Evolutionary conservation across 129 eudicot species (phyloP).

Genomic region (Rutidosis leptorrhynchoides): DNA sequence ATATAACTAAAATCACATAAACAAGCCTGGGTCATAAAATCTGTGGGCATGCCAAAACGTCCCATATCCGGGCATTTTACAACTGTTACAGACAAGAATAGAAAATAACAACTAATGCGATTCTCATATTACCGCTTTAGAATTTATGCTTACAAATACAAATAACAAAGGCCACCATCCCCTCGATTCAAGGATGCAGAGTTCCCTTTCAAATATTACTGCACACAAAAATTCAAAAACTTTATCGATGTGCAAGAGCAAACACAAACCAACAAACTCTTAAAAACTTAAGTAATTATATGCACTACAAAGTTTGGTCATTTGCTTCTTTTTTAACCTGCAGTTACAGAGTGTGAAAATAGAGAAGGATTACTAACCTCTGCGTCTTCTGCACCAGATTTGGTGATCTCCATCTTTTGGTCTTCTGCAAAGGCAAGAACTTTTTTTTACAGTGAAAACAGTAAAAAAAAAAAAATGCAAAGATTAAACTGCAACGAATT

Average conservation of each 20-base stretch:
- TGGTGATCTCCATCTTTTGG: conserved; percentile 47
- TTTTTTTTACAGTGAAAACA: no score
- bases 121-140: conserved; percentile 32
- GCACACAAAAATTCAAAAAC: conserved; percentile 15
- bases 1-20: conserved; percentile 24
- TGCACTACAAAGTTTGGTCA: not conserved
- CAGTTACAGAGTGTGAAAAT: not conserved
- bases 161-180: conserved; percentile 26
- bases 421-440: conserved; percentile 30
- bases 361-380: conserved; percentile 30
- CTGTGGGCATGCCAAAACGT: conserved; percentile 23
- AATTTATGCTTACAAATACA: conserved; percentile 31
- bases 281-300: no score
- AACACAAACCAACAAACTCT: not conserved
- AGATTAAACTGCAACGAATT: not conserved
- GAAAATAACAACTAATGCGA: conserved; percentile 26
- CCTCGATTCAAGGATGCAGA: conserved; percentile 22
- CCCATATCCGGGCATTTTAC: conserved; percentile 30
- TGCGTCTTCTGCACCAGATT: conserved; percentile 38
- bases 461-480: not conserved
- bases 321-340: not conserved
- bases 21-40: conserved; percentile 25
- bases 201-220: conserved; percentile 26
- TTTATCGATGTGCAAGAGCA: not conserved
- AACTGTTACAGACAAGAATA: conserved; percentile 25